phyloP scores from a whole-genome alignment of 2,329 filamentous ascomycete genomes.

The Pseudocercospora pini-densiflorae region DNA sequence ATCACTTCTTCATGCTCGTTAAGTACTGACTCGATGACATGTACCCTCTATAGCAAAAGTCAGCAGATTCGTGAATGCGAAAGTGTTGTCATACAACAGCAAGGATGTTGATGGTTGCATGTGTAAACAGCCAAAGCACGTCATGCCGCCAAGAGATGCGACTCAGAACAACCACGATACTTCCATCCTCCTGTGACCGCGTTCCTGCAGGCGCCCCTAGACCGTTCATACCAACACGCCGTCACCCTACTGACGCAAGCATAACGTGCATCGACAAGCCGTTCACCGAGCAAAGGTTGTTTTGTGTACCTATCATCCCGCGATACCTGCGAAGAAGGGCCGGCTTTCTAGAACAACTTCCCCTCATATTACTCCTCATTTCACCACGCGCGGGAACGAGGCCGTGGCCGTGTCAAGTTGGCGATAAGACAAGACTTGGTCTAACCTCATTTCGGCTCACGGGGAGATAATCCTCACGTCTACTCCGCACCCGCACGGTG shows the following conservation, averaged over 20 bases:
- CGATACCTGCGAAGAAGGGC: constrained; percentile 3
- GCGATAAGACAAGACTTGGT: background rate
- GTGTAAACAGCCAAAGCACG: background rate
- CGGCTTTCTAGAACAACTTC: background rate
- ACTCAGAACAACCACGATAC: constrained; percentile 6
- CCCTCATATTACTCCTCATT: constrained; percentile 6
- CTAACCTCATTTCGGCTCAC: background rate
- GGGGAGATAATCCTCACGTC: background rate
- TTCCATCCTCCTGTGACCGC: background rate
- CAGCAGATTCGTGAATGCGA: background rate
- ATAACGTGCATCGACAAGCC: background rate
- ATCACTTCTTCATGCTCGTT: background rate
- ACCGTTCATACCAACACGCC: background rate
- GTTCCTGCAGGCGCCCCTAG: background rate
- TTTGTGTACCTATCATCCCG: background rate
- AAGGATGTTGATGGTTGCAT: no score
- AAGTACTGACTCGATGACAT: background rate
- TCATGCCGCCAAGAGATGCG: background rate
- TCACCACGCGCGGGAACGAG: background rate
- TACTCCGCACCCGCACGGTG: constrained; percentile 1
- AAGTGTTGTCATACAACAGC: no score
- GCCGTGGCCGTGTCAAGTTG: background rate
- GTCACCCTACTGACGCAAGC: background rate
- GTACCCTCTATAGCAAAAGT: no score
- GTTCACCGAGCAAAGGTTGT: background rate